Evolutionary conservation across 306 rosid genomes (phyloP).

Genomic region (Herpetospermum pedunculosum): DNA sequence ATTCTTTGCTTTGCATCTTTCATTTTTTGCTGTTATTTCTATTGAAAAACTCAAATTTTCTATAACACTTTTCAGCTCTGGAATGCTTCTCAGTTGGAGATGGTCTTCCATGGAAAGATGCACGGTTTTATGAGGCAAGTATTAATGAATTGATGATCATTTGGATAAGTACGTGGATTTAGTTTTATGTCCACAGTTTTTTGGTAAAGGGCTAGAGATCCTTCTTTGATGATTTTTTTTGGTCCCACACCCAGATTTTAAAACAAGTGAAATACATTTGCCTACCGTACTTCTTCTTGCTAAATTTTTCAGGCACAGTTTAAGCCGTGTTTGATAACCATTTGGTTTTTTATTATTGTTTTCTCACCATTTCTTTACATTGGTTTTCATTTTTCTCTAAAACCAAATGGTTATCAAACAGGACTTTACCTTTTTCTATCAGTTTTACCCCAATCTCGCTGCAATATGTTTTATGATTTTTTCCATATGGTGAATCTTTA

Average conservation of each 20-base stretch:
- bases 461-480: neutral
- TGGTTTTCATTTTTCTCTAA: too few species aligned
- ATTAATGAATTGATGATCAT: neutral
- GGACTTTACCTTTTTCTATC: neutral
- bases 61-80: conserved; percentile 47
- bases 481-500: neutral
- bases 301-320: neutral
- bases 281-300: neutral
- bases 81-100: conserved; percentile 96
- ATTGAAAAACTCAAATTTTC: neutral
- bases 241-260: neutral
- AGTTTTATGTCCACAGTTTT: neutral
- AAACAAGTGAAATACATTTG: neutral
- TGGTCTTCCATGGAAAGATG: conserved; percentile 89
- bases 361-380: too few species aligned
- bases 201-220: neutral
- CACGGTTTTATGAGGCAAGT: conserved; percentile 90
- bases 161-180: neutral
- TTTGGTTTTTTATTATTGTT: too few species aligned
- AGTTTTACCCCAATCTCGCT: neutral
- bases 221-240: neutral
- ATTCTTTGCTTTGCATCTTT: conserved; percentile 6
- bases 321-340: too few species aligned
- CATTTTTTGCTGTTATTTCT: neutral
- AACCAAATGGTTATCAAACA: too few species aligned